Conservation (phyloP, 371 early-diverging fungal genomes). For the Phascolomyces articulosus region DNA sequence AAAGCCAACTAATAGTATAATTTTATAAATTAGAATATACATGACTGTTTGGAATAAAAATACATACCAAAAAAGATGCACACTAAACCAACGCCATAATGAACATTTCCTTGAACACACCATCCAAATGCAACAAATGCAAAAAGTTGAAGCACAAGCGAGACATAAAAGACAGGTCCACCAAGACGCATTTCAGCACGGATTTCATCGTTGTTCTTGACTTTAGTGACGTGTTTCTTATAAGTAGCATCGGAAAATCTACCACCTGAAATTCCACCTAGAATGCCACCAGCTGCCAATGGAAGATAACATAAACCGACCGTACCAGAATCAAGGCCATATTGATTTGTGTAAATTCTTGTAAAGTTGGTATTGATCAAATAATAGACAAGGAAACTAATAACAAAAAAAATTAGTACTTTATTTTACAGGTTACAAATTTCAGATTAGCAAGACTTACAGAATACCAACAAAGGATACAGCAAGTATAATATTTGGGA, state of each 20-base stretch:
- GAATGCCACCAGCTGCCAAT: conserved; percentile 30
- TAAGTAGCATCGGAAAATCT: conserved; percentile 37
- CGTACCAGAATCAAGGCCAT: conserved; percentile 25
- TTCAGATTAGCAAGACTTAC: conserved; percentile 25
- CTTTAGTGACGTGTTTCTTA: conserved; percentile 21
- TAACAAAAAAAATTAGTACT: not conserved
- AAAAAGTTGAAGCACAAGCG: conserved; percentile 22
- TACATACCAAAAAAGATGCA: conserved; percentile 40
- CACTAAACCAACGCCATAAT: conserved; percentile 42
- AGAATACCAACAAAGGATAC: conserved; percentile 31
- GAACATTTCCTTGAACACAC: conserved; percentile 41
- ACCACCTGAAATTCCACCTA: conserved; percentile 41
- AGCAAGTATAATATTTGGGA: conserved; percentile 34
- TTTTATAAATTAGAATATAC: not conserved
- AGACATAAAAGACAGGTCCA: conserved; percentile 19
- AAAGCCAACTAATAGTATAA: conserved; percentile 30
- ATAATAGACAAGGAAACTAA: conserved; percentile 28
- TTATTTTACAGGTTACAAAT: no score
- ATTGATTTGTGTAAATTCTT: conserved; percentile 28
- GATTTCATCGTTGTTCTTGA: conserved; percentile 13
- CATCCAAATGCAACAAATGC: conserved; percentile 44
- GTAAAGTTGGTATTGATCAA: conserved; percentile 27
- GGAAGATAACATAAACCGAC: conserved; percentile 32
- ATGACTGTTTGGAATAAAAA: not conserved
- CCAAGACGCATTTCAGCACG: conserved; percentile 47